These are phyloP conservation scores for Boletus rubescentipes DNA, from an alignment of 768 basidiomycete genomes.

Conservation along the genomic window DNA sequence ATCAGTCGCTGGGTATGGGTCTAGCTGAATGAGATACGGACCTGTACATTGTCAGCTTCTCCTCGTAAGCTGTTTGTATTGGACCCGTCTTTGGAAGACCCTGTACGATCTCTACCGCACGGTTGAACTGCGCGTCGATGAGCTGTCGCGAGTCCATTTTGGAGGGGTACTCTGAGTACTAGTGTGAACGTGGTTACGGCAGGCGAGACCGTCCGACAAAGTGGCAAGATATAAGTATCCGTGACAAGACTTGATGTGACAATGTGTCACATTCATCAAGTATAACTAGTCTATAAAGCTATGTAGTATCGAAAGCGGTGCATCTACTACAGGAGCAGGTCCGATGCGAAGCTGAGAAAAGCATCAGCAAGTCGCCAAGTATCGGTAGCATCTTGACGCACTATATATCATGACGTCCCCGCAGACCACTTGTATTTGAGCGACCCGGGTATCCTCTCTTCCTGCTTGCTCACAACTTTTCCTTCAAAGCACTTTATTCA, in stretches of 20 bases:
- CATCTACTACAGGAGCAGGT: background rate
- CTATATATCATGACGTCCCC: constrained; percentile 40
- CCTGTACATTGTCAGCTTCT: constrained; percentile 94
- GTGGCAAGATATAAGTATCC: background rate
- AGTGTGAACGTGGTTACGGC: background rate
- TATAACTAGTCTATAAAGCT: background rate
- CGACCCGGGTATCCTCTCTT: constrained; percentile 65
- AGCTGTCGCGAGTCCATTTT: constrained; percentile 63
- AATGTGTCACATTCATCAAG: constrained; percentile 1
- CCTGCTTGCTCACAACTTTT: constrained; percentile 53
- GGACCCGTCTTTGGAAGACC: constrained; percentile 90
- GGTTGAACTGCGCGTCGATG: constrained; percentile 85
- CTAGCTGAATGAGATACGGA: constrained; percentile 30
- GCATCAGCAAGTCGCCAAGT: background rate
- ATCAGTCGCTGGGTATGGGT: constrained; percentile 6
- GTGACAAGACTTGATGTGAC: constrained; percentile 17
- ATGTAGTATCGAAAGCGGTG: no score
- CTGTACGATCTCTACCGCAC: constrained; percentile 94
- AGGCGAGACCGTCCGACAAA: background rate
- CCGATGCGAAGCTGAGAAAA: background rate
- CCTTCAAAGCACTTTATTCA: constrained; percentile 40
- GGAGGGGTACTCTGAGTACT: background rate
- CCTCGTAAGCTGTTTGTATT: constrained; percentile 94
- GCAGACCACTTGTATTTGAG: constrained; percentile 75
- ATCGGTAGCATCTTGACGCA: background rate